Evolutionary conservation across 805 yeast genomes (phyloP).

Genomic region (Candida palmyrensis): DNA sequence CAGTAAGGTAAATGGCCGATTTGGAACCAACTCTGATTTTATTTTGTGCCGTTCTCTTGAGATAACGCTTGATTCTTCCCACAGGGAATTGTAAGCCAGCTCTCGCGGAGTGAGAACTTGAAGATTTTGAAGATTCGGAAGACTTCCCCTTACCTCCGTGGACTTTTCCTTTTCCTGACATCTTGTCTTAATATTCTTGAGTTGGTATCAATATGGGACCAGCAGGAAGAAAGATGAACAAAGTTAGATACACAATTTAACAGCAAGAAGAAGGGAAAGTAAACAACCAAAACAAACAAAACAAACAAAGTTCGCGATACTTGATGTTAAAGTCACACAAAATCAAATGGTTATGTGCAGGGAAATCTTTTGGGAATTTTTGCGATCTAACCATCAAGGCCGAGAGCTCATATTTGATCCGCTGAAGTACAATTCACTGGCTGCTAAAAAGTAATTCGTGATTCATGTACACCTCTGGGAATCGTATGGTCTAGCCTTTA

Average conservation of each 20-base stretch:
- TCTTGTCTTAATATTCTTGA: conserved; percentile 15
- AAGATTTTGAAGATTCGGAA: conserved; percentile 60
- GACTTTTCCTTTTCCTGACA: conserved; percentile 86
- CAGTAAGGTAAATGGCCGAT: conserved; percentile 92
- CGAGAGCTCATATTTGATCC: no score
- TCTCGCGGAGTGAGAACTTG: conserved; percentile 88
- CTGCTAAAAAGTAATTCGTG: neutral
- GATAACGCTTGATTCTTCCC: conserved; percentile 96
- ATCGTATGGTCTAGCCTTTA: no score
- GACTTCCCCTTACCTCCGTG: conserved; percentile 97
- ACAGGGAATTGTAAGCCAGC: conserved; percentile 97
- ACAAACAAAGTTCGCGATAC: conserved; percentile 3
- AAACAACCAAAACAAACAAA: conserved; percentile 5
- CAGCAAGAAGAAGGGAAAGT: conserved; percentile 1
- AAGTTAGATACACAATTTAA: neutral
- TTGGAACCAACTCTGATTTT: conserved; percentile 74
- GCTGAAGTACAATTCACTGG: no score
- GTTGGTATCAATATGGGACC: neutral
- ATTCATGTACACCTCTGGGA: neutral
- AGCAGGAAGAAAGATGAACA: neutral
- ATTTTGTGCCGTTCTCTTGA: conserved; percentile 87
- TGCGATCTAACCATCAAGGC: no score
- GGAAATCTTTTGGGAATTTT: no score
- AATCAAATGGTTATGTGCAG: conserved; percentile 1
- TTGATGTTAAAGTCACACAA: neutral